phyloP scores from a whole-genome alignment of 257 asterid species.

The Prunella vulgaris region DNA sequence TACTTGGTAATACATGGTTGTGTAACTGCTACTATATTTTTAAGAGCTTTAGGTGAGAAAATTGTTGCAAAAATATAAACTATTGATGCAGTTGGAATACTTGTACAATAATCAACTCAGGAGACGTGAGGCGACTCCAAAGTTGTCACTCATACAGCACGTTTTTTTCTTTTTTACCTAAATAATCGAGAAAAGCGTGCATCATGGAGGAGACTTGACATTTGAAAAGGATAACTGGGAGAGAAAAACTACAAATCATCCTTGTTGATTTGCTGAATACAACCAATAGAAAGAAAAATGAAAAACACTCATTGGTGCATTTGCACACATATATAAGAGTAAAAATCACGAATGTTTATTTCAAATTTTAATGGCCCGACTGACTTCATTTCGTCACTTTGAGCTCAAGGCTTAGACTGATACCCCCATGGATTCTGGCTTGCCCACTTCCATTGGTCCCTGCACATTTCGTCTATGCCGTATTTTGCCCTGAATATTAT shows the following conservation, averaged over 20 bases:
- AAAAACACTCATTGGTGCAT: not conserved
- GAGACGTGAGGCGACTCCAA: not conserved
- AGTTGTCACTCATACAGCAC: not conserved
- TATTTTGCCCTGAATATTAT: slow-evolving; percentile 95
- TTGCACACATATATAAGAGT: not conserved
- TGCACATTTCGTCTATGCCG: slow-evolving; percentile 81
- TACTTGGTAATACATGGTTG: not conserved
- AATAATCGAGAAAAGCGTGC: not conserved
- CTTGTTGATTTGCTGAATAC: not conserved
- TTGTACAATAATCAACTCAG: not conserved
- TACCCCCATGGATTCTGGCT: slow-evolving; percentile 84
- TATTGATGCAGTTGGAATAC: slow-evolving; percentile 19
- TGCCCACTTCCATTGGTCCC: slow-evolving; percentile 98
- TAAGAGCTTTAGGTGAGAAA: slow-evolving; percentile 13
- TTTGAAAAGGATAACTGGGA: not conserved
- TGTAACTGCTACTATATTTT: slow-evolving; percentile 7
- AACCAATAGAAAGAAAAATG: not conserved
- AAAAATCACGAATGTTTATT: not conserved
- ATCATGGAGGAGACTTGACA: not conserved
- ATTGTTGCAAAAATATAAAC: not conserved
- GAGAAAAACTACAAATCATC: not conserved
- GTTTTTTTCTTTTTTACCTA: not conserved
- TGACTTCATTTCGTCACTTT: not conserved
- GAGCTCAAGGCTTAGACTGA: slow-evolving; percentile 26
- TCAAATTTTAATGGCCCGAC: not conserved